phyloP scores from a whole-genome alignment of 2,329 filamentous ascomycete species.

The Aspergillus eucalypticola region DNA sequence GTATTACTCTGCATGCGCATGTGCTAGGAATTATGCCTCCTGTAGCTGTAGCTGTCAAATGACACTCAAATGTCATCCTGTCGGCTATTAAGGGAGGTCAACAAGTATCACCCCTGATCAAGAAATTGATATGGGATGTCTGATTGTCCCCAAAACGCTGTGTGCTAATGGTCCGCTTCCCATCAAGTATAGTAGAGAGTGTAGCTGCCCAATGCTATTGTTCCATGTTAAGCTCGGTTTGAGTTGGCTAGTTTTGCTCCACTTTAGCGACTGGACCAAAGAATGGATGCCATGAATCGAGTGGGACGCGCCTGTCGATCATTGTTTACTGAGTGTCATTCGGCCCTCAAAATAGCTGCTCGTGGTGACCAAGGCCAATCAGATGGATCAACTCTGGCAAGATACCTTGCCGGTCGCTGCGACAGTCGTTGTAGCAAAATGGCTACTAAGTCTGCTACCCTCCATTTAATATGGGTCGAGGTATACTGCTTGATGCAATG shows the following conservation, averaged over 20 bases:
- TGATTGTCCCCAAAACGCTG: neutral
- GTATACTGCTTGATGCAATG: too few species aligned
- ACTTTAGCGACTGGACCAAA: neutral
- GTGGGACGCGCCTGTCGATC: neutral
- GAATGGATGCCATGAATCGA: neutral
- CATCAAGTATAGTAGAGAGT: neutral
- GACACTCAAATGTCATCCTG: neutral
- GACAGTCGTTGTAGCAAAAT: too few species aligned
- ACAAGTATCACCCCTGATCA: neutral
- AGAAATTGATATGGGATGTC: too few species aligned
- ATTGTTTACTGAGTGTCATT: neutral
- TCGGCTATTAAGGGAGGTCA: too few species aligned
- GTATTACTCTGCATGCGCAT: too few species aligned
- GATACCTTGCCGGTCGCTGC: too few species aligned
- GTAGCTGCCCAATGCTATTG: neutral
- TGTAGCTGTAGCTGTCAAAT: neutral
- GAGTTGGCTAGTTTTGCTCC: neutral
- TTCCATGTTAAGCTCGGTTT: neutral
- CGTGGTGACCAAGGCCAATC: too few species aligned
- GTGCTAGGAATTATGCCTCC: neutral
- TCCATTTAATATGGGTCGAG: too few species aligned
- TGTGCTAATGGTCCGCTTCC: neutral
- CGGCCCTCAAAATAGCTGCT: neutral
- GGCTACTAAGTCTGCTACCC: too few species aligned
- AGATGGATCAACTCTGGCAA: too few species aligned